Evolutionary conservation across 768 basidiomycete genomes (phyloP).

Genomic region (Leccinellum luteum): DNA sequence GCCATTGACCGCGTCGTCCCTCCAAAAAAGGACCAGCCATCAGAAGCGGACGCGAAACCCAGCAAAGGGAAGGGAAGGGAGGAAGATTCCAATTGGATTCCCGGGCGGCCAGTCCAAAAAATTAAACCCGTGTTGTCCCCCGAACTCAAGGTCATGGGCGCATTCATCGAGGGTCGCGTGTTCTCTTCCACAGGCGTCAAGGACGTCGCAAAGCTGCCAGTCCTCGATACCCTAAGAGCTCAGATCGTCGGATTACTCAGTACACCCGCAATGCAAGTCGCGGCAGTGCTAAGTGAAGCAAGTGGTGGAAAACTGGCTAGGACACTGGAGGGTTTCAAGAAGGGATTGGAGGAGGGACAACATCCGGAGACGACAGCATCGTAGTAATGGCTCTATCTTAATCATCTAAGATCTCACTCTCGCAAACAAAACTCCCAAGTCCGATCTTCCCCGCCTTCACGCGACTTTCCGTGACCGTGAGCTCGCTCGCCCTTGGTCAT

Average conservation of each 20-base stretch:
- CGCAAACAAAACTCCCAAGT: slow-evolving; percentile 84
- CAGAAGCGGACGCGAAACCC: slow-evolving; percentile 48
- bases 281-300: slow-evolving; percentile 66
- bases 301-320: slow-evolving; percentile 66
- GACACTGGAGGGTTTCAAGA: slow-evolving; percentile 73
- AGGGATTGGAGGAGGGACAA: slow-evolving; percentile 55
- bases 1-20: slow-evolving; percentile 68
- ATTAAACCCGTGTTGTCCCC: slow-evolving; percentile 55
- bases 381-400: slow-evolving; percentile 16
- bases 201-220: slow-evolving; percentile 71
- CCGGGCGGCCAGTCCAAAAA: slow-evolving; percentile 67
- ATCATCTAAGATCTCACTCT: slow-evolving; percentile 12
- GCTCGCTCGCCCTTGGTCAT: slow-evolving; percentile 88
- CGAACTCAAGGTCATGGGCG: slow-evolving; percentile 72
- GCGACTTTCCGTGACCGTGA: slow-evolving; percentile 62
- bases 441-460: slow-evolving; percentile 72
- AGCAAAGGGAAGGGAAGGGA: slow-evolving; percentile 45
- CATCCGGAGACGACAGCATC: slow-evolving; percentile 16
- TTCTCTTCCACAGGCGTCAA: slow-evolving; percentile 58
- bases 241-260: slow-evolving; percentile 86
- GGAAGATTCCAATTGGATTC: slow-evolving; percentile 59
- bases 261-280: slow-evolving; percentile 69
- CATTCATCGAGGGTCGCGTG: slow-evolving; percentile 73
- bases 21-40: slow-evolving; percentile 49
- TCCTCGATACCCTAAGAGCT: slow-evolving; percentile 70